These are phyloP conservation scores for Sphagnum fallax DNA, from an alignment of 228 moss, liverwort and hornwort genomes.

Conservation along the genomic window DNA sequence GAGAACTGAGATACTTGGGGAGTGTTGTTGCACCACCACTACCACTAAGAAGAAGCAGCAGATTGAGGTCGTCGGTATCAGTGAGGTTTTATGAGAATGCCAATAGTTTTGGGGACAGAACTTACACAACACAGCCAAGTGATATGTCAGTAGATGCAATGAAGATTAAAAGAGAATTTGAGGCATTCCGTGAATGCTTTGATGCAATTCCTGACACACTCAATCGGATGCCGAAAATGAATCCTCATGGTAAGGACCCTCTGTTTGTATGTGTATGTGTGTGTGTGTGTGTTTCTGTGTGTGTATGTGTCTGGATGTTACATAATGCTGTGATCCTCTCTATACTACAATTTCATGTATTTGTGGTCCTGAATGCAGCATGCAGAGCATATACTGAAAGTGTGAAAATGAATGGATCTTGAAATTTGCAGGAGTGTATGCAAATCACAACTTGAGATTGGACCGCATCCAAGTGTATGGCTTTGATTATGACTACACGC, in stretches of 20 bases:
- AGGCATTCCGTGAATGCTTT: not conserved
- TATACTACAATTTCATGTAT: not conserved
- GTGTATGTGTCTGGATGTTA: not conserved
- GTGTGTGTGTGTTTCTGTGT: not conserved
- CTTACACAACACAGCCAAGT: not conserved
- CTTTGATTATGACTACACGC: constrained; percentile 78
- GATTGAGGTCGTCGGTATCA: too few species aligned
- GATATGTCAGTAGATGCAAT: not conserved
- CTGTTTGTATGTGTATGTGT: not conserved
- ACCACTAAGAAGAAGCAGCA: too few species aligned
- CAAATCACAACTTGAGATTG: constrained; percentile 74
- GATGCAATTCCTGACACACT: not conserved
- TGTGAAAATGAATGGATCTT: not conserved
- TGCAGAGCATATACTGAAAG: not conserved
- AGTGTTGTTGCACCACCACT: too few species aligned
- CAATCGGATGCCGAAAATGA: not conserved
- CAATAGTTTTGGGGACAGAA: not conserved
- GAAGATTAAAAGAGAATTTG: not conserved
- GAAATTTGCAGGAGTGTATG: constrained; percentile 56
- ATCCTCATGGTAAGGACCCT: not conserved
- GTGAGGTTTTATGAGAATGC: too few species aligned
- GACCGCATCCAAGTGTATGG: constrained; percentile 71
- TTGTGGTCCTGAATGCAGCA: not conserved
- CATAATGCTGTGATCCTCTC: not conserved
- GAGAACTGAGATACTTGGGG: too few species aligned